Conservation (phyloP, 2,329 filamentous ascomycete species). For the Phialemonium atrogriseum region DNA sequence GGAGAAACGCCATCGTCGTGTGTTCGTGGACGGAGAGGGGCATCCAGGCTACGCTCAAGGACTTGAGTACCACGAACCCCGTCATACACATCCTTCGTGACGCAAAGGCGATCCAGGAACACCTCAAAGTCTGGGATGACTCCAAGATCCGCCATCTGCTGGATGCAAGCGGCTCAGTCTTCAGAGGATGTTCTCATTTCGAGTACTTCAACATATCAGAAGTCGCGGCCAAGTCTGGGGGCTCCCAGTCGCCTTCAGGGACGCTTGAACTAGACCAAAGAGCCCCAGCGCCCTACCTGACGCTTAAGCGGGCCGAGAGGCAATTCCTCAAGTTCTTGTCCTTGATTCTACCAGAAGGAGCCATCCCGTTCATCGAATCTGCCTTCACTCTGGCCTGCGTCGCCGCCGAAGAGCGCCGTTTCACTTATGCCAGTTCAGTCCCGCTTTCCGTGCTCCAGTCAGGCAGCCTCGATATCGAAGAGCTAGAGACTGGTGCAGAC, state of each 20-base stretch:
- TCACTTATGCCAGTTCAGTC: constrained; percentile 60
- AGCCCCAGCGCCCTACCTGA: constrained; percentile 51
- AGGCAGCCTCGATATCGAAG: constrained; percentile 50
- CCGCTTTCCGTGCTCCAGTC: constrained; percentile 48
- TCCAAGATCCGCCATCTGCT: constrained; percentile 51
- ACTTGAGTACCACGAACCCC: constrained; percentile 56
- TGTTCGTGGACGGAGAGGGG: constrained; percentile 63
- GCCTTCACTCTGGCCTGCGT: constrained; percentile 58
- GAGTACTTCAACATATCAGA: constrained; percentile 73
- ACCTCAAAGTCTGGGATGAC: constrained; percentile 49
- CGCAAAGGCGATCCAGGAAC: constrained; percentile 52
- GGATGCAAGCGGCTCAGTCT: constrained; percentile 46
- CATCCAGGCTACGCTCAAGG: constrained; percentile 50
- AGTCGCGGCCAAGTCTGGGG: constrained; percentile 21
- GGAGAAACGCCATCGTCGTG: constrained; percentile 57
- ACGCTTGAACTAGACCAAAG: constrained; percentile 23
- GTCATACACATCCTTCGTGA: constrained; percentile 65
- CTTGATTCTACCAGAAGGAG: constrained; percentile 44
- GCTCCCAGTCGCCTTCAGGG: constrained; percentile 11
- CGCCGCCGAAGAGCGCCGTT: constrained; percentile 49
- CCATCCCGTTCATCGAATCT: constrained; percentile 51
- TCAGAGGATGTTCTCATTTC: constrained; percentile 60
- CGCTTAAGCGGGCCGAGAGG: constrained; percentile 58
- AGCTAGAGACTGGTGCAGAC: constrained; percentile 58
- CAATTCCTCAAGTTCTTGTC: constrained; percentile 64